Conservation (phyloP, 2,329 filamentous ascomycete species). For the Fusarium concolor region DNA sequence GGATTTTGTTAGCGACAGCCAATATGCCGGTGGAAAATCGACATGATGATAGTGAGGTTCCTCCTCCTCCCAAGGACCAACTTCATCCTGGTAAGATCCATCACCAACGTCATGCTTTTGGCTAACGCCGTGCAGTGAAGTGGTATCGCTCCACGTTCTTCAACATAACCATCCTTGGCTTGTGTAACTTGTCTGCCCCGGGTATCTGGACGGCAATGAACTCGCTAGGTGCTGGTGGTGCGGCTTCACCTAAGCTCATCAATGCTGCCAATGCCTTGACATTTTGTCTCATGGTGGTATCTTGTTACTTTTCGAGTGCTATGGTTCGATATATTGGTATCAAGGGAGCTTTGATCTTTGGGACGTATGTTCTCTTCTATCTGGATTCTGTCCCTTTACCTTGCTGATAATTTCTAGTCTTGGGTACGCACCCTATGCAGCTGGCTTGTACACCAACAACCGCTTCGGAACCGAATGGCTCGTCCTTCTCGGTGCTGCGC, state of each 20-base stretch:
- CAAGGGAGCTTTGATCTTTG: constrained; percentile 76
- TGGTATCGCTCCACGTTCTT: constrained; percentile 80
- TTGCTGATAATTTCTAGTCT: constrained; percentile 52
- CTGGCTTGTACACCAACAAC: constrained; percentile 78
- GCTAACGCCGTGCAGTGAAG: constrained; percentile 58
- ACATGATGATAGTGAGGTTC: constrained; percentile 37
- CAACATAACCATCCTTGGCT: constrained; percentile 76
- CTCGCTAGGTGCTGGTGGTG: constrained; percentile 76
- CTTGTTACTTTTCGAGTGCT: constrained; percentile 73
- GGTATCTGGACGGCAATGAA: constrained; percentile 82
- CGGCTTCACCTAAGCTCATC: constrained; percentile 72
- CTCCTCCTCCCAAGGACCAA: constrained; percentile 47
- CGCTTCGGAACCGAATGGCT: constrained; percentile 77
- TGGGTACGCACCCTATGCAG: constrained; percentile 78
- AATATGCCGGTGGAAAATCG: constrained; percentile 35
- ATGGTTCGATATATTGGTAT: constrained; percentile 77
- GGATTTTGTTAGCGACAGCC: not conserved
- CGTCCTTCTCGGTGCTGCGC: constrained; percentile 72
- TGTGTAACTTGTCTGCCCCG: constrained; percentile 77
- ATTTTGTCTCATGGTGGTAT: constrained; percentile 78
- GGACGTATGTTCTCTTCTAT: constrained; percentile 61
- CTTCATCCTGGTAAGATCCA: constrained; percentile 45
- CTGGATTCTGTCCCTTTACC: too few species aligned
- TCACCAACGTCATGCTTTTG: too few species aligned
- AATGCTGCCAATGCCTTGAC: constrained; percentile 78